Percentiles rank a stretch among this genome's conserved stretches.
Conservation (phyloP, 2,329 filamentous ascomycete genomes). For the Exophiala viscosa region DNA sequence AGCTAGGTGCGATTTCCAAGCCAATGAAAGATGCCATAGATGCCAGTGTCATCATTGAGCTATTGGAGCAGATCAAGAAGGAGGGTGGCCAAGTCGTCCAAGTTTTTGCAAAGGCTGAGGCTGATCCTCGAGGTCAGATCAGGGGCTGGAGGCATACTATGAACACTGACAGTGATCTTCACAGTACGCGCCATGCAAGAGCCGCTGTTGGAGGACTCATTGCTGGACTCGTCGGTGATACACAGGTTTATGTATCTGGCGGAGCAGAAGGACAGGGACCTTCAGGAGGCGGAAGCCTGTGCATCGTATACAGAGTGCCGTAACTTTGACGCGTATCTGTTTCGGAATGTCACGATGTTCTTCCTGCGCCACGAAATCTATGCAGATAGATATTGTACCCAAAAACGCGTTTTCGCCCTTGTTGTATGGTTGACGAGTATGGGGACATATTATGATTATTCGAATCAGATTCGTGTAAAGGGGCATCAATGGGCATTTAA, state of each 20-base stretch:
- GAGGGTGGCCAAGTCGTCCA: constrained; percentile 26
- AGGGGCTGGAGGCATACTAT: constrained; percentile 33
- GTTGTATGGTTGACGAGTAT: too few relatives aligned
- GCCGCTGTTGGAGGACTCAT: constrained; percentile 34
- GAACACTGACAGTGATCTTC: constrained; percentile 32
- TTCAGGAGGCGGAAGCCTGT: constrained; percentile 32
- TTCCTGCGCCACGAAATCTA: too few relatives aligned
- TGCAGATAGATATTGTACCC: too few relatives aligned
- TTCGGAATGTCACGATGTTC: too few relatives aligned
- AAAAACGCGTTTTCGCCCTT: too few relatives aligned
- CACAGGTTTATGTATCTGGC: constrained; percentile 32
- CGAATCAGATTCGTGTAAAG: too few relatives aligned
- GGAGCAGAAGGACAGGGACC: constrained; percentile 35
- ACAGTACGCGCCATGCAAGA: constrained; percentile 34
- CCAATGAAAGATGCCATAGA: constrained; percentile 17
- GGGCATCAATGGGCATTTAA: too few relatives aligned
- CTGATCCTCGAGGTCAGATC: constrained; percentile 29
- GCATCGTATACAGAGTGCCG: constrained; percentile 29
- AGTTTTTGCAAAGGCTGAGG: constrained; percentile 34
- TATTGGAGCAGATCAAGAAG: constrained; percentile 1
- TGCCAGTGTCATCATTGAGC: constrained; percentile 2
- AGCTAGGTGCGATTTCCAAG: constrained; percentile 3
- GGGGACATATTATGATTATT: too few relatives aligned
- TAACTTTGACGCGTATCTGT: neutral
- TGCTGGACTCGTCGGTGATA: constrained; percentile 31